Base-by-base conservation (phyloP, 2,329 filamentous ascomycete genomes). In the Ophiostoma novo-ulmi region DNA sequence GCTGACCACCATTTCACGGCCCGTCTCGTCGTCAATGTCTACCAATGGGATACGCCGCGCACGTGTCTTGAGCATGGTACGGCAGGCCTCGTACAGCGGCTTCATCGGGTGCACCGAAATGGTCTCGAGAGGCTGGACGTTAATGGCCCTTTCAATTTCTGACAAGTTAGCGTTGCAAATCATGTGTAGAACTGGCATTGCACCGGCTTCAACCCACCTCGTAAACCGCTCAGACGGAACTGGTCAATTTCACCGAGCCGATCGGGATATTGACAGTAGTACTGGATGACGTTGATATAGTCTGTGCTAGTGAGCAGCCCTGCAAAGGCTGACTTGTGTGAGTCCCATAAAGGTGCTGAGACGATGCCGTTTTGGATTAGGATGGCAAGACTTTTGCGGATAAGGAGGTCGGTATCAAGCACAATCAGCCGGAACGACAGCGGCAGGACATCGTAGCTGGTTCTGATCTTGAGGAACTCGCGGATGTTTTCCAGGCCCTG, bases 231-330 rank as follows among this genome's bases (percentile, higher is more conserved):
- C 73, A 99, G 82, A 66, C 93, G 90, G 79, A 99, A 97, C 79
- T 97, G 92, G 75, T 98, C 95, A 76, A 99, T 91, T 78, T 94
- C 89, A 74, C 89, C 88, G 73, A 98, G 87, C 71, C 94, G 91
- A 75, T 97, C 92, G 2, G 94, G 95, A 76, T 95, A 96, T 80
- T 98, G 94, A 85, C 93, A 97, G 83, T 99, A 98, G 81, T 99
- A 99, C 79, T 98, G 94, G 58, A 99, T 97, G 71, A 99, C 91
- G 78, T 99, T 99, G 82, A 99, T 96, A 80, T 95, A 99, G 81
- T 99, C 95, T 73, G 93, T 97, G 73, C 93, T 95, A 38, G 95
- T 99, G 74, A 99, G 85, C 67, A 99, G 87, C 55, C 95, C 95
- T 58, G 94, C 95, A 80, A 98, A 99, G 48, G 91, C 93, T 36